Base-by-base conservation (phyloP, 1,139 yeast species). In the Sugiyamaella sp. region DNA sequence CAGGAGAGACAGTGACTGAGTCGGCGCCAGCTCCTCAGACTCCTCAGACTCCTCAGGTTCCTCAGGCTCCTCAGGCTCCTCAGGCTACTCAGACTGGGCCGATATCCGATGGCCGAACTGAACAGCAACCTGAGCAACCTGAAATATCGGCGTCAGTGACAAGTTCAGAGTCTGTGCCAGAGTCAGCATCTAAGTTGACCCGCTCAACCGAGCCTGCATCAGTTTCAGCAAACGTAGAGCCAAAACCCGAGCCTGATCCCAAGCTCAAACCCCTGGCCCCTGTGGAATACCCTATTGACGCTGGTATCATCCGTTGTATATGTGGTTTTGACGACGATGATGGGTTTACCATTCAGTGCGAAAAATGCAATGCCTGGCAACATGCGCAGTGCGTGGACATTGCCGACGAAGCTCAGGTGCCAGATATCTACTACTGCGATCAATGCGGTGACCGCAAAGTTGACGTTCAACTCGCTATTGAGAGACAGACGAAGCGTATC, bases 291-390 rank as follows among this genome's bases (percentile, higher is more conserved):
- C 62, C 71, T 46, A 61, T 63, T 1, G 95, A 89, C 66, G 79
- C 90, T 3, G 97, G 97, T 0, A 72, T 84, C 1, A 91, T 91
- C 53, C 89, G 97, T 2, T 91, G 99, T 72, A 81, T 91, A 3
- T 91, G 99, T 74, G 91, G 85, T 0, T 83, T 79, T 60, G 89
- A 85, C 54, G 96, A 91, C 60, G 98, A 91, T 69, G 98, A 91
- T 66, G 97, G 97, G 0, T 89, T 89, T 68, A 90, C 97, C 1
- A 87, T 91, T 57, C 97, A 90, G 69, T 91, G 98, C 73, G 97
- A 90, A 67, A 79, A 82, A 46, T 91, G 98, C 69, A 85, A 81
- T 70, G 81, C 96, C 58, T 91, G 97, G 97, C 97, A 90, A 67
- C 98, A 91, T 72, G 91, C 95, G 44, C 77, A 82, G 21, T 91